phyloP scores from a whole-genome alignment of 2,329 filamentous ascomycete genomes.

The Sodiomyces alkalinus region DNA sequence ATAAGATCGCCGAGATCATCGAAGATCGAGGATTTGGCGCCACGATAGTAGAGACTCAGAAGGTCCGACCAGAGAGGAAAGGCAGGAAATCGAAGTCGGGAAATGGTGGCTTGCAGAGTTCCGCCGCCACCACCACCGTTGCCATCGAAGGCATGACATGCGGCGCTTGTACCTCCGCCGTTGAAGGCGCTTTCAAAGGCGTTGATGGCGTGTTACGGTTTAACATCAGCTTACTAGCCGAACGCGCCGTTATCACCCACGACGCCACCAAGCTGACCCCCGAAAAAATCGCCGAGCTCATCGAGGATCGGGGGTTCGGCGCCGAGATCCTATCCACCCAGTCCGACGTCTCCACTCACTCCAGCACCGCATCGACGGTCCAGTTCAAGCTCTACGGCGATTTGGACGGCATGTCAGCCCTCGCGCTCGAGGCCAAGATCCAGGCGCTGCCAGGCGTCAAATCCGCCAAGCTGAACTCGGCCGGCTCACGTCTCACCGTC shows the following conservation, averaged over 20 bases:
- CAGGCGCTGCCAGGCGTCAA: slow-evolving; percentile 52
- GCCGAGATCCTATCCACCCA: slow-evolving; percentile 68
- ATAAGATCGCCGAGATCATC: slow-evolving; percentile 42
- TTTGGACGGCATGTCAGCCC: slow-evolving; percentile 55
- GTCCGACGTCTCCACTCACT: slow-evolving; percentile 38
- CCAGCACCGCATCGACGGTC: slow-evolving; percentile 42
- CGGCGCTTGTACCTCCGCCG: slow-evolving; percentile 84
- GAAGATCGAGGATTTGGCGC: slow-evolving; percentile 70
- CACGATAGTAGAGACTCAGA: slow-evolving; percentile 46
- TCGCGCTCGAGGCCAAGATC: slow-evolving; percentile 54
- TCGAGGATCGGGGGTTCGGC: slow-evolving; percentile 84
- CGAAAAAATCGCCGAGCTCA: slow-evolving; percentile 63
- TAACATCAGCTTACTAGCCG: slow-evolving; percentile 88
- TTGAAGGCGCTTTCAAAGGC: slow-evolving; percentile 67
- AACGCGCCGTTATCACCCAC: slow-evolving; percentile 79
- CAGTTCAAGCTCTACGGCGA: slow-evolving; percentile 78
- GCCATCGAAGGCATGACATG: slow-evolving; percentile 96
- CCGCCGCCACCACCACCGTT: slow-evolving; percentile 60
- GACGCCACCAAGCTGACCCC: slow-evolving; percentile 55
- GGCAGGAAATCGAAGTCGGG: slow-evolving; percentile 17
- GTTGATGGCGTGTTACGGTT: slow-evolving; percentile 72
- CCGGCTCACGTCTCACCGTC: slow-evolving; percentile 60
- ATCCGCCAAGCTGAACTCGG: slow-evolving; percentile 57
- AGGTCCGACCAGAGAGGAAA: slow-evolving; percentile 14
- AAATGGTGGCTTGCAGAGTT: slow-evolving; percentile 19